These are phyloP conservation scores for Kodamaea anthophila DNA, from an alignment of 1,139 yeast species.

Conservation along the genomic window DNA sequence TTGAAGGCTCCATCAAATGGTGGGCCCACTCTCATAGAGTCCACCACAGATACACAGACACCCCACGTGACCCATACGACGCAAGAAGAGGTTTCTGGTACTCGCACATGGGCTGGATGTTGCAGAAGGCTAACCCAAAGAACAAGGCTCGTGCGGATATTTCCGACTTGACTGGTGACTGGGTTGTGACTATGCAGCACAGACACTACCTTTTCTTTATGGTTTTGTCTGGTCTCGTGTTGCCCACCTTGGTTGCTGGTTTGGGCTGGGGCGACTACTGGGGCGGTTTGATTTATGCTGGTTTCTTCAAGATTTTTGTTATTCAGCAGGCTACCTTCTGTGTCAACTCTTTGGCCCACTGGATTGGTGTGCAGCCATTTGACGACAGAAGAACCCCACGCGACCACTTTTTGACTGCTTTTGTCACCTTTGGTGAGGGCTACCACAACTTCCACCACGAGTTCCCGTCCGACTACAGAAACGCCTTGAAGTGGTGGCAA, in stretches of 20 bases:
- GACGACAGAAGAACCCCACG: slow-evolving; percentile 97
- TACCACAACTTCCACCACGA: slow-evolving; percentile 99
- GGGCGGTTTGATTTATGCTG: slow-evolving; percentile 93
- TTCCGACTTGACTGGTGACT: slow-evolving; percentile 82
- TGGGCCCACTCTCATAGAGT: slow-evolving; percentile 98
- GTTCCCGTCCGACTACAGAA: slow-evolving; percentile 97
- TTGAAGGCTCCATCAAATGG: slow-evolving; percentile 97
- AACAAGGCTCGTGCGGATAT: slow-evolving; percentile 95
- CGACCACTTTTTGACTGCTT: slow-evolving; percentile 89
- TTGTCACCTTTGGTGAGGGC: slow-evolving; percentile 97
- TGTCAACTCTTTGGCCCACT: slow-evolving; percentile 96
- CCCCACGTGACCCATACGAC: slow-evolving; percentile 94
- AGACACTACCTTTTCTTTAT: slow-evolving; percentile 75
- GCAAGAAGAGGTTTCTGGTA: slow-evolving; percentile 95
- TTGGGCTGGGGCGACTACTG: slow-evolving; percentile 79
- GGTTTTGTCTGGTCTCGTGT: slow-evolving; percentile 58
- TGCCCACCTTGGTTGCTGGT: slow-evolving; percentile 78
- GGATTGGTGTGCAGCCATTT: slow-evolving; percentile 97
- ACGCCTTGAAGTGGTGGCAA: slow-evolving; percentile 97
- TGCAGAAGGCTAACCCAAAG: slow-evolving; percentile 87
- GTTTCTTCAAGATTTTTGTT: slow-evolving; percentile 71
- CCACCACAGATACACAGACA: slow-evolving; percentile 96
- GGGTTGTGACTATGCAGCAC: slow-evolving; percentile 90
- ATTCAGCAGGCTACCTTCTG: slow-evolving; percentile 99
- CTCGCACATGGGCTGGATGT: slow-evolving; percentile 98